A percentile compares a stretch with the other conserved stretches of the same genome.
These are phyloP conservation scores for Heterobasidion annosum DNA, from an alignment of 1,284 basidiomycete species.

Conservation along the genomic window DNA sequence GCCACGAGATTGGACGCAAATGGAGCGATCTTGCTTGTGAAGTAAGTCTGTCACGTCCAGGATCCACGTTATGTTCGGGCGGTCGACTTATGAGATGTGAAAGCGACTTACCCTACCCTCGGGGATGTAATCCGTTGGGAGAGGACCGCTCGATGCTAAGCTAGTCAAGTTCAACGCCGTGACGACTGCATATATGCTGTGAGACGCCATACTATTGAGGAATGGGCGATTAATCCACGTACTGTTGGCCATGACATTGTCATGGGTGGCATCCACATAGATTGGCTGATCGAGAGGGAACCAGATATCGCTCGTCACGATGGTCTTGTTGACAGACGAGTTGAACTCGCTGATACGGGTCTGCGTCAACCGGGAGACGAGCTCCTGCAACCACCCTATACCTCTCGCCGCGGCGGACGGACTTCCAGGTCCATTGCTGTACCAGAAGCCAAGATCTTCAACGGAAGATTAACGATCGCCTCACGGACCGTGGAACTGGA, in stretches of 20 bases:
- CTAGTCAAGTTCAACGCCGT: conserved; percentile 55
- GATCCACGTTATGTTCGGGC: not conserved
- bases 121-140: conserved; percentile 51
- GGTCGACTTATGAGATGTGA: not conserved
- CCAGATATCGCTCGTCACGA: conserved; percentile 39
- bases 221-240: conserved; percentile 6
- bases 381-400: conserved; percentile 56
- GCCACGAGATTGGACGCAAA: conserved; percentile 52
- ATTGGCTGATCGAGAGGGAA: conserved; percentile 58
- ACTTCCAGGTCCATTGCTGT: conserved; percentile 44
- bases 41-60: conserved; percentile 3
- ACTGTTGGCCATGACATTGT: conserved; percentile 33
- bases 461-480: not conserved
- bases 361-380: conserved; percentile 39
- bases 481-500: not conserved
- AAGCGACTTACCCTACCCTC: conserved; percentile 30
- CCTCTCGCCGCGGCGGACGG: conserved; percentile 50
- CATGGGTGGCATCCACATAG: conserved; percentile 48
- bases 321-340: conserved; percentile 45
- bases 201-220: not conserved
- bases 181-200: conserved; percentile 29
- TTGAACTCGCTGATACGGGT: conserved; percentile 40
- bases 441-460: conserved; percentile 36
- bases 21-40: conserved; percentile 19
- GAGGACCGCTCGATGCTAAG: conserved; percentile 42